These are phyloP conservation scores for Inga laurina DNA, from an alignment of 306 rosid genomes.

Conservation along the genomic window DNA sequence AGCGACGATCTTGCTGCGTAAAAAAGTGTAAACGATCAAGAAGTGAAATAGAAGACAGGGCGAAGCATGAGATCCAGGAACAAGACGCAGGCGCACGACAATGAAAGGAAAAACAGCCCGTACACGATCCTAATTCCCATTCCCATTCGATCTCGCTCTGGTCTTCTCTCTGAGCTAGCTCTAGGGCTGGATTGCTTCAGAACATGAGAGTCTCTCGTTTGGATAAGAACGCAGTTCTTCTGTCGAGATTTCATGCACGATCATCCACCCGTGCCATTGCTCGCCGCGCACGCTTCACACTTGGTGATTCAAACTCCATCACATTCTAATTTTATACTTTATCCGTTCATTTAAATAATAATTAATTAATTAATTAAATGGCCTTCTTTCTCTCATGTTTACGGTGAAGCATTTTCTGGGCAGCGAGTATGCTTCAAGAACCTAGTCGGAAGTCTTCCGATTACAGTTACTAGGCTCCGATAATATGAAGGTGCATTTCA, in stretches of 20 bases:
- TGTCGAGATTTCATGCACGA: too few relatives aligned
- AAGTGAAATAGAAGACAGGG: slow-evolving; percentile 48
- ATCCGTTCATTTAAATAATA: not conserved
- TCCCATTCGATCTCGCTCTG: not conserved
- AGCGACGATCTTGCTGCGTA: not conserved
- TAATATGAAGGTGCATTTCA: too few relatives aligned
- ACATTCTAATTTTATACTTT: not conserved
- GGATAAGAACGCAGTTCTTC: not conserved
- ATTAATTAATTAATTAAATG: too few relatives aligned
- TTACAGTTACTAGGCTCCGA: too few relatives aligned
- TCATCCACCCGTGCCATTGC: not conserved
- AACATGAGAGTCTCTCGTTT: not conserved
- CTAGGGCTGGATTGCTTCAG: not conserved
- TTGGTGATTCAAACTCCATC: not conserved
- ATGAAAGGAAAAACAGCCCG: slow-evolving; percentile 53
- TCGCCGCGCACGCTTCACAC: not conserved
- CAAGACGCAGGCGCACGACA: slow-evolving; percentile 50
- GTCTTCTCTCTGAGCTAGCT: not conserved
- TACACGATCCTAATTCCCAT: slow-evolving; percentile 48
- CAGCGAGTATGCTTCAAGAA: too few relatives aligned
- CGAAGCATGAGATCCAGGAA: slow-evolving; percentile 51
- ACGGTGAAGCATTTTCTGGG: too few relatives aligned
- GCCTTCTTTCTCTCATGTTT: too few relatives aligned
- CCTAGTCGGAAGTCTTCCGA: too few relatives aligned
- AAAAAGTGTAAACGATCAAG: slow-evolving; percentile 6